Evolutionary conservation across 2,329 filamentous ascomycete species (phyloP).

Genomic region (Torrubiellomyces zombiae): DNA sequence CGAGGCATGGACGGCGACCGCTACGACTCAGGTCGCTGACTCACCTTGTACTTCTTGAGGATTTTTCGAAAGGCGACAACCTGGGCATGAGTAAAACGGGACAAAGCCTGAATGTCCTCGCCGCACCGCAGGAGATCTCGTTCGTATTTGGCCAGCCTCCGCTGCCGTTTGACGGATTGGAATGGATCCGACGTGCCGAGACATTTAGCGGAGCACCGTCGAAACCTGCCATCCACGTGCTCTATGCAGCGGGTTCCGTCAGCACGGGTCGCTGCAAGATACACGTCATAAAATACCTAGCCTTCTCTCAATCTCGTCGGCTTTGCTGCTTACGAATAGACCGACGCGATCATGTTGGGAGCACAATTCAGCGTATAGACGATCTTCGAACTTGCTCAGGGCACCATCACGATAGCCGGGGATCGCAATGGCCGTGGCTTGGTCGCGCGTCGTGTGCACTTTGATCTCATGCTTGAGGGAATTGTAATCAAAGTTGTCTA

Average conservation of each 20-base stretch:
- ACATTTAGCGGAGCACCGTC: conserved; percentile 28
- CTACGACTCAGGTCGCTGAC: conserved; percentile 6
- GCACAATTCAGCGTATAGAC: conserved; percentile 54
- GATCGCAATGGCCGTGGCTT: conserved; percentile 54
- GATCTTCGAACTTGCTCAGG: conserved; percentile 48
- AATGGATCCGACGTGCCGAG: conserved; percentile 15
- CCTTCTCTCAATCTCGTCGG: conserved; percentile 57
- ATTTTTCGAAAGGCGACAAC: conserved; percentile 66
- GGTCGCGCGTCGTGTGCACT: conserved; percentile 54
- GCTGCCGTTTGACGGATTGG: conserved; percentile 28
- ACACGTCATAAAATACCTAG: no score
- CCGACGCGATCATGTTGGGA: conserved; percentile 62
- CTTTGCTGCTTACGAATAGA: conserved; percentile 65
- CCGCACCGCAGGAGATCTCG: conserved; percentile 39
- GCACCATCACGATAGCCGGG: conserved; percentile 49
- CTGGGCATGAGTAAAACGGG: conserved; percentile 59
- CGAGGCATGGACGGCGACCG: background rate
- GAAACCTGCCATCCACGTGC: conserved; percentile 29
- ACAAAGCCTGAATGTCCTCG: conserved; percentile 53
- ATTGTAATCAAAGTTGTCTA: conserved; percentile 81
- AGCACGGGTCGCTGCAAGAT: no score
- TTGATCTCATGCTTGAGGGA: conserved; percentile 76
- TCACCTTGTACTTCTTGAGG: conserved; percentile 65
- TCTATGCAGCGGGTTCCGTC: conserved; percentile 17
- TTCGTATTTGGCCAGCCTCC: conserved; percentile 36